Base-by-base conservation (phyloP, 148 eudicot genomes). In the Agrostemma githago region DNA sequence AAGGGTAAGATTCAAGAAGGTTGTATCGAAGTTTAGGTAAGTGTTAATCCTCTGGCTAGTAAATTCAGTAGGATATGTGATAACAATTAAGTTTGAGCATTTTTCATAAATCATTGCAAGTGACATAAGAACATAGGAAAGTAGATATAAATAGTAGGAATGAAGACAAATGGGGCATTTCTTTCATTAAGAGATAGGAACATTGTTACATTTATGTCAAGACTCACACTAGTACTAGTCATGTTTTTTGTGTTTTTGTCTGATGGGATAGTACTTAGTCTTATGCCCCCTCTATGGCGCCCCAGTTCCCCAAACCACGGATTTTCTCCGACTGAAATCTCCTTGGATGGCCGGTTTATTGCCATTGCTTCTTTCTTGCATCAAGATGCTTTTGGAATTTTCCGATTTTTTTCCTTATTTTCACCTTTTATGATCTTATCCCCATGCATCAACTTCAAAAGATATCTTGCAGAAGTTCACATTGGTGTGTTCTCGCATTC, bases 261-360 rank as follows among this genome's bases (percentile, higher is more conserved):
- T 69, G 6, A 38, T 72, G 39, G n/a, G 65, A 64, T 71, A 62
- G 62, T 46, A 71, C 75, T 3, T 70, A 70, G 41, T 74, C 68
- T 79, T 79, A 59, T 67, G 53, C 46, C 20, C 62, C 40, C 46
- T 59, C 7, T 42, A 39, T 26, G 8, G 42, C 14, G 68, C 79
- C 65, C 56, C 63, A 71, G 44, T 64, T 53, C 37, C 58, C 73
- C 71, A 37, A 42, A 17, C 71, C 60, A n/a, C 21, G 72, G 68
- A 72, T 78, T 37, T 62, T 71, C 74, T 61, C 63, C 74, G 64
- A 70, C 40, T 66, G 64, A 77, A 46, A 21, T 63, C 75, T 64
- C 71, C 21, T 20, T 53, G 77, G 77, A 62, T 61, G 46, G 76
- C 71, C 67, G 63, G 69, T 61, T 68, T 79, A 78, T 78, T 82